Conservation (phyloP, 352 stramenopile species). For the Phytophthora boehmeriae region DNA sequence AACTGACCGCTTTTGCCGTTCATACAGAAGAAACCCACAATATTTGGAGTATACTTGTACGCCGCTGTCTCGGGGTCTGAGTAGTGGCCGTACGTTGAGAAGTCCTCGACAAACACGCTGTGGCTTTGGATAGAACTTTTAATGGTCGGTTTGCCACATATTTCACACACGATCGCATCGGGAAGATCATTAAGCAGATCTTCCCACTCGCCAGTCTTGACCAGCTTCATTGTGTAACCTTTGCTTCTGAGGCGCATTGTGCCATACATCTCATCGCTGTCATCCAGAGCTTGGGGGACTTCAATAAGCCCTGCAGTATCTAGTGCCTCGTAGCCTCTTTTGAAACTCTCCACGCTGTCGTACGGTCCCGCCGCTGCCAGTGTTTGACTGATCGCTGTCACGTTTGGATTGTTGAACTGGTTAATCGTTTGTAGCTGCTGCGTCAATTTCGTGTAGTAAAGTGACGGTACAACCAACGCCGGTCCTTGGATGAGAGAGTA, state of each 20-base stretch:
- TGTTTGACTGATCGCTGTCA: no score
- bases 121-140: slow-evolving; percentile 6
- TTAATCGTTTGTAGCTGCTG: no score
- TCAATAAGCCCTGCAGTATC: no score
- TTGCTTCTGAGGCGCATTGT: slow-evolving; percentile 36
- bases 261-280: slow-evolving; percentile 44
- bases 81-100: slow-evolving; percentile 24
- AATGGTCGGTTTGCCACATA: slow-evolving; percentile 18
- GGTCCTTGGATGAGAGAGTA: no score
- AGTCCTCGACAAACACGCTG: slow-evolving; percentile 35
- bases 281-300: slow-evolving; percentile 15
- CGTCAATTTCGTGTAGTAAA: no score
- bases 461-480: no score
- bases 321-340: no score
- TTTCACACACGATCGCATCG: slow-evolving; percentile 1
- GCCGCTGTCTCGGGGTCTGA: slow-evolving; percentile 10
- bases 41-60: slow-evolving; percentile 35
- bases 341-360: no score
- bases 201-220: slow-evolving; percentile 23
- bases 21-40: slow-evolving; percentile 44
- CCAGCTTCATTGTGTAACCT: slow-evolving; percentile 30
- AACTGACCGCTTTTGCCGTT: slow-evolving; percentile 22
- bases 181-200: slow-evolving; percentile 2
- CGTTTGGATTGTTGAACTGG: no score
- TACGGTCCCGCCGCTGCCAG: no score